phyloP scores from a whole-genome alignment of 179 eudicot genomes.

The Beta lomatogona region DNA sequence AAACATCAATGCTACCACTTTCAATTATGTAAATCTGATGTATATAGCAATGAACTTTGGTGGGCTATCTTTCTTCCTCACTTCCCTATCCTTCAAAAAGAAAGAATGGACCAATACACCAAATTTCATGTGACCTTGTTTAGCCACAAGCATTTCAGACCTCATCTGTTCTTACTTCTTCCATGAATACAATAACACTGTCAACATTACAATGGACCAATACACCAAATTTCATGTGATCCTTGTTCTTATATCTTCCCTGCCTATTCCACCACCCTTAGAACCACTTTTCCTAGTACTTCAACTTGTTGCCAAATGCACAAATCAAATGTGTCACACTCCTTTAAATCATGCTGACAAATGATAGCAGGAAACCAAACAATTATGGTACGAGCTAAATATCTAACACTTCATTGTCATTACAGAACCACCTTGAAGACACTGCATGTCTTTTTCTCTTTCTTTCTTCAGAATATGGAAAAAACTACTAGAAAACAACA shows the following conservation, averaged over 20 bases:
- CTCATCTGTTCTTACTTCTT: neutral
- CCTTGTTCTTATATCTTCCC: neutral
- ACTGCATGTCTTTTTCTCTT: too few relatives aligned
- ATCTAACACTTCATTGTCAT: slow-evolving; percentile 2
- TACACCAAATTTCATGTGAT: neutral
- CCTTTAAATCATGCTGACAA: neutral
- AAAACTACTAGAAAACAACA: neutral
- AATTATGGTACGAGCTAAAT: neutral
- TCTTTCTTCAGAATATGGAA: neutral
- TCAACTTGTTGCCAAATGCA: neutral
- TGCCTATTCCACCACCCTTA: neutral
- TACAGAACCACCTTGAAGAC: slow-evolving; percentile 3
- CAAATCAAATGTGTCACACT: slow-evolving; percentile 1
- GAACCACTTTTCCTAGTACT: neutral
- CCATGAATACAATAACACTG: neutral
- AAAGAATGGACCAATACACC: neutral
- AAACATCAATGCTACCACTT: neutral
- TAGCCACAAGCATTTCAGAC: neutral
- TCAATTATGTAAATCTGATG: neutral
- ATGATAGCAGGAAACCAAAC: neutral
- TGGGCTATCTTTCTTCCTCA: neutral
- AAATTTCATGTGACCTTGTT: neutral
- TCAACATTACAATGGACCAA: neutral
- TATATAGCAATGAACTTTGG: neutral
- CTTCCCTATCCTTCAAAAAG: neutral